Conservation (phyloP, 768 basidiomycete species). For the Porphyrellus cyaneotinctus region DNA sequence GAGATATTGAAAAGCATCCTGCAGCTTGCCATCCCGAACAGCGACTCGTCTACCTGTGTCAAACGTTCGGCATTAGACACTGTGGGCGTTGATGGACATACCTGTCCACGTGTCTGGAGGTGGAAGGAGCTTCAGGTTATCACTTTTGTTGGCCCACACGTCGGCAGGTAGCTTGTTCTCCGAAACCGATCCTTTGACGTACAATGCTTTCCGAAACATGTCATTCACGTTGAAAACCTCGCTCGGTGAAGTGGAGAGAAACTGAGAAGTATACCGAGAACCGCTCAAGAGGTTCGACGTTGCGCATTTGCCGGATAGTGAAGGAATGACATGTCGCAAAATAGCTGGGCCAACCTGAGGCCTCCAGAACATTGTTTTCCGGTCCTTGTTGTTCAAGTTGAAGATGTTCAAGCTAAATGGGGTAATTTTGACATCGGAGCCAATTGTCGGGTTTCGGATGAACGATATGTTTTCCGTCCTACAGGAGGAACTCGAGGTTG, state of each 20-base stretch:
- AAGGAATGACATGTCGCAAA: slow-evolving; percentile 11
- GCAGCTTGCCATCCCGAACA: slow-evolving; percentile 43
- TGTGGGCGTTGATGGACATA: not conserved
- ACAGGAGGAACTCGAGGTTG: slow-evolving; percentile 88
- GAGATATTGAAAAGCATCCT: slow-evolving; percentile 45
- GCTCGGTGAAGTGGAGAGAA: slow-evolving; percentile 5
- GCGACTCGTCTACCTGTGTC: slow-evolving; percentile 57
- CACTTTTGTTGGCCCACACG: slow-evolving; percentile 31
- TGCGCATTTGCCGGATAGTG: not conserved
- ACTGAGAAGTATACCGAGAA: slow-evolving; percentile 9
- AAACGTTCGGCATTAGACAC: slow-evolving; percentile 5
- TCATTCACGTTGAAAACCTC: slow-evolving; percentile 7
- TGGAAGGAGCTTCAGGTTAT: slow-evolving; percentile 23
- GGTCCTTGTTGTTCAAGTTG: not conserved
- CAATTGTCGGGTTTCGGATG: slow-evolving; percentile 27
- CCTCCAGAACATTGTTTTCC: slow-evolving; percentile 19
- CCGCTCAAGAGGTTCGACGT: not conserved
- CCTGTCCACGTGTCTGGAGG: slow-evolving; percentile 58
- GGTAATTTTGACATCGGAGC: slow-evolving; percentile 16
- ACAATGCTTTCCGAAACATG: slow-evolving; percentile 16
- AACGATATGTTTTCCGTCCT: slow-evolving; percentile 55
- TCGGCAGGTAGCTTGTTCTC: slow-evolving; percentile 33
- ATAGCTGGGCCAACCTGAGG: slow-evolving; percentile 10
- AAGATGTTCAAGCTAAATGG: slow-evolving; percentile 14
- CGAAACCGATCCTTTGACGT: slow-evolving; percentile 9